Evolutionary conservation across 2,329 filamentous ascomycete genomes (phyloP), one percentile per base, ranked within the genome.

Genomic region (Claviceps fusiformis): DNA sequence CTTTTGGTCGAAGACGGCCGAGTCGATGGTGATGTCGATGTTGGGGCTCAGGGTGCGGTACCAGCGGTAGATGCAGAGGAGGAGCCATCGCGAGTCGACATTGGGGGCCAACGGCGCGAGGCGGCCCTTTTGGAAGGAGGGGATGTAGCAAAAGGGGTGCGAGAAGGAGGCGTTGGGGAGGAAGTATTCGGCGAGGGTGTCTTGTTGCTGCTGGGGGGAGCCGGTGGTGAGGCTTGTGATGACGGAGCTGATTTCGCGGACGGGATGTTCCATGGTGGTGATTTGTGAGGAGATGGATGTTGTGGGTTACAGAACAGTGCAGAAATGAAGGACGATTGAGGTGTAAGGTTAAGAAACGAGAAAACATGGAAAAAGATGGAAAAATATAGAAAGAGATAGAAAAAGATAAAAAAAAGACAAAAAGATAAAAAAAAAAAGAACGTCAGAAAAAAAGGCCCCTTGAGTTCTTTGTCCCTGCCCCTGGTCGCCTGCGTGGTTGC

Each of bases 21-120:
- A 79, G 59, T 89, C 79, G 19, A 95, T 74, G 1, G 77, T 71
- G 13, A 92, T 70, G 47, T 83, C 76, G 60, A 93, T 87, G 19
- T 75, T 73, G 0, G 90, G 90, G 58, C 83, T 89, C 65, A 95
- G 74, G 59, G 92, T 86, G 64, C 89, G 88, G 70, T 95, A 92
- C 87, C 86, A 91, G 45, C 82, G 80, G 64, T 89, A 95, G 55
- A 95, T 84, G 61, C 77, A 75, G 50, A 79, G 71, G 19, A 95
- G 75, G 6, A 87, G 65, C 70, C 76, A 81, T 47, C 87, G 77
- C 10, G 86, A 91, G 59, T 84, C 80, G 29, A 80, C 55, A 1
- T 63, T 62, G 8, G 69, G 67, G 0, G 73, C 60, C 2, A 75
- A 61, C 1, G 74, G 76, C 1, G 47, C 47, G 1, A 79, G 52